Percentiles rank a stretch among this genome's conserved stretches.
Evolutionary conservation across 352 stramenopile genomes (phyloP).

Genomic region (Phytophthora sp.): DNA sequence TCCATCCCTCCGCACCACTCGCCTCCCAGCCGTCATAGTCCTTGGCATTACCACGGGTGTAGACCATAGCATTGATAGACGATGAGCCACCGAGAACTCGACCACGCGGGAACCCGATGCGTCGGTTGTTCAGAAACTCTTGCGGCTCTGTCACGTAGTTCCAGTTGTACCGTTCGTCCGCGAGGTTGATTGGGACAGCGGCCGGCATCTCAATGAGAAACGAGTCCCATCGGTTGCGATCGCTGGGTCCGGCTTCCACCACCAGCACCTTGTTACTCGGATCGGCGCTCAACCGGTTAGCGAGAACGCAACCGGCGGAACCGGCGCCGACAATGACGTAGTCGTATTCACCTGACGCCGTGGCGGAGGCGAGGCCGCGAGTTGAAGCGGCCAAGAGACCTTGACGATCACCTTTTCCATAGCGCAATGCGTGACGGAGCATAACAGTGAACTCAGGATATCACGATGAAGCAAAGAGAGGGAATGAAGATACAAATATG

Average conservation of each 20-base stretch:
- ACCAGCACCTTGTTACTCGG: conserved; percentile 82
- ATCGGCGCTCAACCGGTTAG: conserved; percentile 86
- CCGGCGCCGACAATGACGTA: conserved; percentile 92
- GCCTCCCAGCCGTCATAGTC: conserved; percentile 86
- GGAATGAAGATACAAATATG: no score
- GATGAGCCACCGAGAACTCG: conserved; percentile 89
- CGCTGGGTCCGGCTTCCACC: conserved; percentile 87
- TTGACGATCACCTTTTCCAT: no score
- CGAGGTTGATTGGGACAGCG: conserved; percentile 83
- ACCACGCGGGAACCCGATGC: conserved; percentile 75
- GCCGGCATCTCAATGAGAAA: conserved; percentile 87
- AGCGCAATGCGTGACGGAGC: no score
- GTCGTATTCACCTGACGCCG: conserved; percentile 60
- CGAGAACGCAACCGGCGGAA: conserved; percentile 91
- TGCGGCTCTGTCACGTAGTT: conserved; percentile 82
- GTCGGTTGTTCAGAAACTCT: conserved; percentile 72
- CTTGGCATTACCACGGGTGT: conserved; percentile 79
- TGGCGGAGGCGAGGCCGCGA: conserved; percentile 36
- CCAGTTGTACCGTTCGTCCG: conserved; percentile 86
- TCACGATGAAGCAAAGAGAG: no score
- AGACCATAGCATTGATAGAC: conserved; percentile 89
- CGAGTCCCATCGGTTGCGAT: conserved; percentile 77
- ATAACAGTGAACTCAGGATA: no score
- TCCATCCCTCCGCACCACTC: conserved; percentile 71
- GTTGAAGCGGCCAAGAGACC: no score